A percentile compares a stretch with the other conserved stretches of the same genome.
Conservation (phyloP, 2,329 filamentous ascomycete genomes). For the Pseudofabraea citricarpa region DNA sequence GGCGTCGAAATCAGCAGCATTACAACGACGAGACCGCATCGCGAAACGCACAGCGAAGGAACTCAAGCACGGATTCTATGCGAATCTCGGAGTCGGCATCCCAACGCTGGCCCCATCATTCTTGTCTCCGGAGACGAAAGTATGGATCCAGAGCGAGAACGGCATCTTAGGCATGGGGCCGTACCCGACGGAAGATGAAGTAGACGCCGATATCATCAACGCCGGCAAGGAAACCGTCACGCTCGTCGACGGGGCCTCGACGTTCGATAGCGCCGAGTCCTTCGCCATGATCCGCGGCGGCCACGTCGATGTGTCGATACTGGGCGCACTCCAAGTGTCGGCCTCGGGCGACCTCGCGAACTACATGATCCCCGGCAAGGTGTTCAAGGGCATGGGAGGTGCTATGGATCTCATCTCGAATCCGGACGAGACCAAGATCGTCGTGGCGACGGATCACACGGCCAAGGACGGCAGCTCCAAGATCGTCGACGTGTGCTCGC, state of each 20-base stretch:
- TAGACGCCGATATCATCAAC: constrained; percentile 78
- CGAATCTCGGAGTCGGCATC: constrained; percentile 79
- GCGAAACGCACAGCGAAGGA: constrained; percentile 74
- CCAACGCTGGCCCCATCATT: constrained; percentile 80
- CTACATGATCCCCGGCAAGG: constrained; percentile 86
- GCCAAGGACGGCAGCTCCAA: constrained; percentile 65
- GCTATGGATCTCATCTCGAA: constrained; percentile 72
- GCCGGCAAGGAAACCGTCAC: constrained; percentile 87
- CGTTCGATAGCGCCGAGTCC: constrained; percentile 76
- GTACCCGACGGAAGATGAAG: constrained; percentile 67
- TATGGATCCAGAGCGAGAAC: constrained; percentile 85
- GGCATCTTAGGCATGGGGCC: constrained; percentile 79
- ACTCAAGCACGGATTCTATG: constrained; percentile 71
- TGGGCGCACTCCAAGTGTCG: constrained; percentile 67
- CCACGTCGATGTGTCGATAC: constrained; percentile 77
- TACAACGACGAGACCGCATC: constrained; percentile 62
- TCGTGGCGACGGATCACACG: constrained; percentile 65
- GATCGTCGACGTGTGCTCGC: constrained; percentile 57
- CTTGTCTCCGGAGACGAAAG: constrained; percentile 61
- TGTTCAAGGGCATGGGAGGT: constrained; percentile 83
- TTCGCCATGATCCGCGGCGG: constrained; percentile 86
- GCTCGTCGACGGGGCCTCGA: constrained; percentile 68
- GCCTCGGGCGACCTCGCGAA: constrained; percentile 78
- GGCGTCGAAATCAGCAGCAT: constrained; percentile 35
- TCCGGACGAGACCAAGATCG: constrained; percentile 66